Evolutionary conservation across 495 filamentous ascomycete species (phyloP), one percentile per base, ranked within the genome.

Genomic region (Xylaria intraflava): DNA sequence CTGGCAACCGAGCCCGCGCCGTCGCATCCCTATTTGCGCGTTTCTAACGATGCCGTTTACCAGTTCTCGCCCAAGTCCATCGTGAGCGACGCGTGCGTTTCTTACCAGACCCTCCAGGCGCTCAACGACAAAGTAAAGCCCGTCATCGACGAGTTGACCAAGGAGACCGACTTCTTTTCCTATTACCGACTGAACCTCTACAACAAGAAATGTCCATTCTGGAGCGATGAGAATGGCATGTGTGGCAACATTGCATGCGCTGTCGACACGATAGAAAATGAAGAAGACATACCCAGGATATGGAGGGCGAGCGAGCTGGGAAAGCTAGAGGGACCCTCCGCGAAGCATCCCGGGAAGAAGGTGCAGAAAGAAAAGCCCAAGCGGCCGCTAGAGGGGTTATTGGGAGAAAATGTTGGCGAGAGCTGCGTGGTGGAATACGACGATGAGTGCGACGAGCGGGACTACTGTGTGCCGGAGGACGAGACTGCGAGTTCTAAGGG

Each of bases 161-260:
- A 82, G 66, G 83, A 86, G 45, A 94, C 92, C 61, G 93, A 98
- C 68, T 98, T 96, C 77, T 98, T 98, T 69, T 87, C 90, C 49
- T 89, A 97, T 66, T 98, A 97, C 70, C 87, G 93, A 23, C 73
- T 98, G 19, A 96, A 96, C 68, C 82, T 98, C n/a, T 98, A 88
- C 66, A 86, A 94, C 63, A 93, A 91, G 70, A 83, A 80, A 72
- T 98, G 93, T 68, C 93, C 93, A 0, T 97, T 97, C 65, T 97
- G 93, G 93, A 81, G 81, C 60, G 93, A 98, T 65, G 83, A 89
- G 44, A 88, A 85, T 73, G 87, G 87, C 69, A 90, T 96, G 80
- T 98, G 93, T 69, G 93, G 91, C 45, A 98, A 98, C 69, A 92
- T 95, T 53, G 93, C 92, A 7, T 98, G 93, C 65, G 86, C 92